phyloP scores from a whole-genome alignment of 2,329 filamentous ascomycete species.

The Fusarium cyanostomum region DNA sequence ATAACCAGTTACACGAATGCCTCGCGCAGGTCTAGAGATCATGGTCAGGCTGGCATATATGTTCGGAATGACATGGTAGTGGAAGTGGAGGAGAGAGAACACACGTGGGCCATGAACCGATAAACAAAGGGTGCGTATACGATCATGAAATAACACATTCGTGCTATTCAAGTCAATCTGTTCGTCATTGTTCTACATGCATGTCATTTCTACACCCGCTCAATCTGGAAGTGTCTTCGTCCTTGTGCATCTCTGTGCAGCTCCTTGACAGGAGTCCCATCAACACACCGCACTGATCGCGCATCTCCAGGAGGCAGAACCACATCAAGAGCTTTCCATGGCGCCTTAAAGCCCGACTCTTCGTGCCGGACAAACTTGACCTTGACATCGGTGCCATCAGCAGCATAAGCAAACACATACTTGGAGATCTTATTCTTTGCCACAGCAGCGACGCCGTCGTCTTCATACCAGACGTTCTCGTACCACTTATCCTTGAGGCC shows the following conservation, averaged over 20 bases:
- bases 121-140: not conserved
- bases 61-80: slow-evolving; percentile 34
- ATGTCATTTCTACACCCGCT: not conserved
- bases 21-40: slow-evolving; percentile 9
- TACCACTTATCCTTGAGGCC: slow-evolving; percentile 39
- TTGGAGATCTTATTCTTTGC: slow-evolving; percentile 47
- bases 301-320: slow-evolving; percentile 47
- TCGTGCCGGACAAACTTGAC: slow-evolving; percentile 46
- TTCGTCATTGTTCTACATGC: not conserved
- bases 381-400: slow-evolving; percentile 29
- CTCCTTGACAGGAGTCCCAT: not conserved
- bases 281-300: not conserved
- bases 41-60: slow-evolving; percentile 21
- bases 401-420: slow-evolving; percentile 45
- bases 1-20: slow-evolving; percentile 19
- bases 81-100: slow-evolving; percentile 16
- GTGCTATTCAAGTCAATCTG: not conserved
- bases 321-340: slow-evolving; percentile 47
- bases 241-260: not conserved
- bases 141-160: too few species aligned
- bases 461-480: slow-evolving; percentile 50
- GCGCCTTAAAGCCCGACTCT: slow-evolving; percentile 45
- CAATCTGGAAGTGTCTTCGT: not conserved
- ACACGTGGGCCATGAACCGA: slow-evolving; percentile 17
- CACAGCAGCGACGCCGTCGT: slow-evolving; percentile 49